Percentiles rank a stretch among this genome's conserved stretches.
These are phyloP conservation scores for Pilatotrama ljubarskyi DNA, from an alignment of 768 basidiomycete species.

Conservation along the genomic window DNA sequence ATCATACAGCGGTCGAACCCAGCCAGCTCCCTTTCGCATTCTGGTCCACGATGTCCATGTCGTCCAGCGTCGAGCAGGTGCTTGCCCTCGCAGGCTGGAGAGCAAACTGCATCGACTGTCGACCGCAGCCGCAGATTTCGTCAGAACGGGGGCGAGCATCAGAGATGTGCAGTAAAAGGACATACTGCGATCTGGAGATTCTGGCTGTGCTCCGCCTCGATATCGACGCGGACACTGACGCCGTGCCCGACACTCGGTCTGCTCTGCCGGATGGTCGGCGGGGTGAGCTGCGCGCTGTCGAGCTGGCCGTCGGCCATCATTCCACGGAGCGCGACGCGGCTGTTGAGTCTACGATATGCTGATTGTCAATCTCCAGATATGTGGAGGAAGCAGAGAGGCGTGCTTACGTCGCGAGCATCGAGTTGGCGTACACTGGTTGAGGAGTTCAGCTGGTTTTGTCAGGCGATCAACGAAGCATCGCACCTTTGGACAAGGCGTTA, in stretches of 20 bases:
- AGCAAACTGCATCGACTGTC: no score
- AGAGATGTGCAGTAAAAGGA: background rate
- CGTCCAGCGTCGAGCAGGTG: no score
- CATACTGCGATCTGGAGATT: conserved; percentile 2
- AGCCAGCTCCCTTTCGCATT: no score
- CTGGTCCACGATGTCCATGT: no score
- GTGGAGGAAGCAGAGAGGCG: no score
- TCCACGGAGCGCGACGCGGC: background rate
- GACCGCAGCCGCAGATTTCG: no score
- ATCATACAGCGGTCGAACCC: no score
- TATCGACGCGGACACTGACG: no score
- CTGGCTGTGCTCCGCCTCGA: background rate
- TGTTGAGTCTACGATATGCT: background rate
- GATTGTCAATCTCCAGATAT: background rate
- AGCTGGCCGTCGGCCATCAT: background rate
- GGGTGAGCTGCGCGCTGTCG: background rate
- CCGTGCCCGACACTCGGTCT: background rate
- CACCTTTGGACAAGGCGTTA: conserved; percentile 8
- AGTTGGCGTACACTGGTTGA: conserved; percentile 1
- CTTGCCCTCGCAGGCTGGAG: no score
- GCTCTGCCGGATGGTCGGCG: background rate
- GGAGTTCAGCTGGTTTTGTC: background rate
- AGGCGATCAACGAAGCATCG: no score
- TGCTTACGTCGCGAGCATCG: conserved; percentile 15
- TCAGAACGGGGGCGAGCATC: no score